Evolutionary conservation across 1,284 basidiomycete species (phyloP), one percentile per base, ranked within the genome.

Genomic region (Ceratobasidium sp.): DNA sequence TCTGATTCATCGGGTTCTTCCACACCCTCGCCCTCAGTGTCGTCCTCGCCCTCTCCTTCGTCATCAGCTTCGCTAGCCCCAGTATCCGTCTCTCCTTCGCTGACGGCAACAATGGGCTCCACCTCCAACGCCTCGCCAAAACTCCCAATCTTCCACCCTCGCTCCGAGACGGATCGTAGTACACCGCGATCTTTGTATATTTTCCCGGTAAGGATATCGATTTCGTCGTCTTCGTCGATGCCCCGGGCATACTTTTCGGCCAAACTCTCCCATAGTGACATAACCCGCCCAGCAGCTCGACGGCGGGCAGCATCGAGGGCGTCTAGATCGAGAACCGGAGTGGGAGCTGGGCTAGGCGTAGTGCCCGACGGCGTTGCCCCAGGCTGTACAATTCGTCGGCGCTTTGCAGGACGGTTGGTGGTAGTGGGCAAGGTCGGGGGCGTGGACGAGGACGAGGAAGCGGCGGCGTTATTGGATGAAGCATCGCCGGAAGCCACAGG

Each of bases 261-360:
- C 8, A 73, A 38, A 25, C 57, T 69, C n/a, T 73, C 69, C 72
- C 72, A 73, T 20, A 73, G 27, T n/a, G 70, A 70, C 57, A 73
- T 52, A 12, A 73, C 72, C n/a, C 72, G 70, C 38, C 50, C 47
- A 29, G 62, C 58, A n/a, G 71, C 56, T 10, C 68, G 68, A 20
- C 71, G 71, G 29, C 69, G 68, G 35, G 71, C 71, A 42, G 53
- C 60, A 58, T 68, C 69, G 5, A 67, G 64, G 1, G 13, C 64
- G 20, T 67, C 64, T 3, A 67, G 40, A 10, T 67, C 64, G 15
- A 55, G 5, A n/a, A 64, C 34, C 12, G 58, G 49, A 13, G 60
- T 40, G 2, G 64, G 52, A 6, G 50, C 40, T 31, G 64, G 52
- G 32, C 40, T 67, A 34, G 64, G 29, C 25, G 52, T 55, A 17